Evolutionary conservation across 2,329 filamentous ascomycete genomes (phyloP), one percentile per base, ranked within the genome.

Genomic region (Reticulascus tulasneorum): DNA sequence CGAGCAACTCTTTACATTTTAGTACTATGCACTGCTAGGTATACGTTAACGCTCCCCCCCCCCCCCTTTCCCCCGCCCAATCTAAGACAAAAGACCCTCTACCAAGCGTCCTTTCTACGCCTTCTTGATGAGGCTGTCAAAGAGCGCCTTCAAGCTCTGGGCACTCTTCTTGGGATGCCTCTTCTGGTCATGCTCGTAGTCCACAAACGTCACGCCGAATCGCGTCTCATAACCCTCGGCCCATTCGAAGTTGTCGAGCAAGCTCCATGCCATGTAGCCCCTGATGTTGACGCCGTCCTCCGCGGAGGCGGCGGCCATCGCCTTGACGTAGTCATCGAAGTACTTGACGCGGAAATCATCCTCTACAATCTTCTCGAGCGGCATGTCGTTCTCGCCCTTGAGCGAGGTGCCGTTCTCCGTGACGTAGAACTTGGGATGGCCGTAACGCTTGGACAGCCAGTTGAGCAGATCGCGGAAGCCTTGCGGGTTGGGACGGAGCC

Each of bases 211-310:
- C 38, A 89, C 86, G 18, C 87, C 87, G 52, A 94, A 94, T 25
- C 87, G 75, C 27, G 86, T 93, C 65, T 86, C 82, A 55, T 91
- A 94, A 9, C 87, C 87, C 58, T 94, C 87, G n/a, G 87, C 85
- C 86, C 86, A 91, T 62, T 91, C 86, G 52, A 91, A 91, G 67
- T 91, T 91, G 63, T 94, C 88, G 75, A 94, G 77, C 46, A 94
- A 72, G 58, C 82, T 88, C 87, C 88, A 94, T 12, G 84, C 87
- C 68, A 91, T 78, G 62, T 93, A 94, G 5, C 81, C 86, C 48
- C 75, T 72, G 36, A 91, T 83, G 51, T 91, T 75, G 31, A 89
- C 85, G n/a, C 82, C 82, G 52, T 93, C 85, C 50, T 81, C 64
- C 34, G 71, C 67, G 23, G 76, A 75, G 3, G 88, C 86, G 51